These are phyloP conservation scores for Gracilaria domingensis DNA, from an alignment of 23 red algal species.

Conservation along the genomic window DNA sequence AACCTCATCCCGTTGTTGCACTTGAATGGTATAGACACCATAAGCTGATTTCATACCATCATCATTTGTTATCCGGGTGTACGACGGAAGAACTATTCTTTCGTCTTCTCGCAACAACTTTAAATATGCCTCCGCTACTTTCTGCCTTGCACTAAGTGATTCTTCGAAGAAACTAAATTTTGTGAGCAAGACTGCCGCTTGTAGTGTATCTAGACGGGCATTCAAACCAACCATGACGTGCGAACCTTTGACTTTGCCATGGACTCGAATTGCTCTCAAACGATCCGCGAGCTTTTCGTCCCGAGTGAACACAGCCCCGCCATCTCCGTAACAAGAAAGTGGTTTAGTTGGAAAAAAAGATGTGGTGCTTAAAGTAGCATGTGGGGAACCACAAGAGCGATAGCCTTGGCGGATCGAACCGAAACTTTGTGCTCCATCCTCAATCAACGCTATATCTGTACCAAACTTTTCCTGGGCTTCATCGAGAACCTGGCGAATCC, in stretches of 20 bases:
- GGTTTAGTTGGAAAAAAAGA: slow-evolving; percentile 88
- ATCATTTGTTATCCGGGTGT: slow-evolving; percentile 30
- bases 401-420: slow-evolving; percentile 51
- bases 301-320: slow-evolving; percentile 81
- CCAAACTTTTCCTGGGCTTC: slow-evolving; percentile 45
- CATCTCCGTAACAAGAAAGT: slow-evolving; percentile 81
- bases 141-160: slow-evolving; percentile 38
- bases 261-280: slow-evolving; percentile 58
- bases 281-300: slow-evolving; percentile 53
- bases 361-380: slow-evolving; percentile 59
- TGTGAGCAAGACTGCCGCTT: slow-evolving; percentile 73
- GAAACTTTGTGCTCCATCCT: slow-evolving; percentile 86
- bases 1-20: slow-evolving; percentile 59
- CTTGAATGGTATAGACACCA: slow-evolving; percentile 79
- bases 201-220: slow-evolving; percentile 71
- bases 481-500: slow-evolving; percentile 59
- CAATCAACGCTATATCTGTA: slow-evolving; percentile 78
- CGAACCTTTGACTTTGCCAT: slow-evolving; percentile 62
- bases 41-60: slow-evolving; percentile 53
- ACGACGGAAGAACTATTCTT: slow-evolving; percentile 46
- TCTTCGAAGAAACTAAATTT: slow-evolving; percentile 59
- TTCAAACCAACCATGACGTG: slow-evolving; percentile 70
- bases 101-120: slow-evolving; percentile 47
- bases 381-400: slow-evolving; percentile 47
- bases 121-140: slow-evolving; percentile 42